Base-by-base conservation (phyloP, 768 basidiomycete genomes). In the Suillus cothurnatus region DNA sequence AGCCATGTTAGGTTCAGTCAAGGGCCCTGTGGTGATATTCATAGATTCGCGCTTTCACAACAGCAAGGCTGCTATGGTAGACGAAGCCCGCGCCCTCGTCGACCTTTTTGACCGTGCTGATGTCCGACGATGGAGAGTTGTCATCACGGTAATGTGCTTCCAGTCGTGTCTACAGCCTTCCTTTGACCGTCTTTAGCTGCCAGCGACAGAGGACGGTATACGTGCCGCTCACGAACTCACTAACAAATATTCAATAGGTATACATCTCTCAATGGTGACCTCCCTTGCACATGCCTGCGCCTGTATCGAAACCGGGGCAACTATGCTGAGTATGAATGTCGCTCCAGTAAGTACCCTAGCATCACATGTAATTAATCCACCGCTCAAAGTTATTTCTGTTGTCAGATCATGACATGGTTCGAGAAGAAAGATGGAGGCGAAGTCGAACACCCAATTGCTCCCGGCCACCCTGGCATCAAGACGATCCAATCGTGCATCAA, bases 171-270 rank as follows among this genome's bases (percentile, higher is more conserved):
- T 45, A 23, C 21, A 26, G 36, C 56, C 53, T 53, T 64, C 0
- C 66, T 26, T 8, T 56, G 23, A 17, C 12, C 8, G n/a, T 28
- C 23, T 14, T 61, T 38, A 88, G 87, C 81, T 89, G 45, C 85
- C 87, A 36, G 86, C 87, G 6, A 88, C 87, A 0, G 80, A 83
- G 41, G 76, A 76, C 34, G 88, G 88, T 19, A 78, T 88, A 15
- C 61, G 64, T 31, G 87, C 88, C 7, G 81, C 86, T 0, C 73
- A 70, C 31, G 68, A 71, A 59, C 80, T 88, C 14, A 73, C 77
- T 41, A 67, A 72, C 26, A 69, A 70, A 53, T 68, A 82, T 57
- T 70, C 71, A n/a, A 82, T 88, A 36, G 75, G 80, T 26, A 82
- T 82, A 26, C 85, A 88, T 71, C 72, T 90, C 45, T 78, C 78